These are phyloP conservation scores for Candida ipomoeae DNA, from an alignment of 805 yeast species.

Conservation along the genomic window DNA sequence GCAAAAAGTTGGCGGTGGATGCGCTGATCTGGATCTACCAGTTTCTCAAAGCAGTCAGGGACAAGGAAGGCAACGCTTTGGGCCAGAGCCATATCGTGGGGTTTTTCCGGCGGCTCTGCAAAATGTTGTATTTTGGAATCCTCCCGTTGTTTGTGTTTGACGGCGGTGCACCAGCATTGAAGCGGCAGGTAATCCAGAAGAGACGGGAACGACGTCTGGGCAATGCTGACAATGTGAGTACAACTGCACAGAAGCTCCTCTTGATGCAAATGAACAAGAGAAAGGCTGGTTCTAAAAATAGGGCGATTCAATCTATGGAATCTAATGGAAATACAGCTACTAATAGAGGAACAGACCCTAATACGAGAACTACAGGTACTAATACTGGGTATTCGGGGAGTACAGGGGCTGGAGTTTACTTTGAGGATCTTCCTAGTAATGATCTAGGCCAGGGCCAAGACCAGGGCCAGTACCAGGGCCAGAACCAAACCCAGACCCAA, in stretches of 20 bases:
- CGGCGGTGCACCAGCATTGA: slow-evolving; percentile 88
- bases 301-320: too few species aligned
- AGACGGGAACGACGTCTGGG: slow-evolving; percentile 75
- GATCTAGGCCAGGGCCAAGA: too few species aligned
- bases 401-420: slow-evolving; percentile 11
- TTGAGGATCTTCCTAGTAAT: slow-evolving; percentile 25
- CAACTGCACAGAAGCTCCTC: slow-evolving; percentile 75
- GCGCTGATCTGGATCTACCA: slow-evolving; percentile 99
- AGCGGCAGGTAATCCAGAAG: slow-evolving; percentile 68
- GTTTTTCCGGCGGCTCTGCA: slow-evolving; percentile 89
- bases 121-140: slow-evolving; percentile 80
- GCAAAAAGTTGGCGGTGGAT: slow-evolving; percentile 84
- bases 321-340: too few species aligned
- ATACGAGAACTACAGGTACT: neutral
- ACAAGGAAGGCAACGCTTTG: slow-evolving; percentile 72
- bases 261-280: slow-evolving; percentile 67
- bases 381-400: neutral
- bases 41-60: slow-evolving; percentile 90
- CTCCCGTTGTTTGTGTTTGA: slow-evolving; percentile 90
- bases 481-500: neutral
- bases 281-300: too few species aligned
- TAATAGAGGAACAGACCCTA: slow-evolving; percentile 22
- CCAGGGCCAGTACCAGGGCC: too few species aligned
- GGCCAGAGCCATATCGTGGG: slow-evolving; percentile 90
- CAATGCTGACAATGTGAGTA: slow-evolving; percentile 60